These are phyloP conservation scores for Pleurotus djamor DNA, from an alignment of 768 basidiomycete genomes.

Conservation along the genomic window DNA sequence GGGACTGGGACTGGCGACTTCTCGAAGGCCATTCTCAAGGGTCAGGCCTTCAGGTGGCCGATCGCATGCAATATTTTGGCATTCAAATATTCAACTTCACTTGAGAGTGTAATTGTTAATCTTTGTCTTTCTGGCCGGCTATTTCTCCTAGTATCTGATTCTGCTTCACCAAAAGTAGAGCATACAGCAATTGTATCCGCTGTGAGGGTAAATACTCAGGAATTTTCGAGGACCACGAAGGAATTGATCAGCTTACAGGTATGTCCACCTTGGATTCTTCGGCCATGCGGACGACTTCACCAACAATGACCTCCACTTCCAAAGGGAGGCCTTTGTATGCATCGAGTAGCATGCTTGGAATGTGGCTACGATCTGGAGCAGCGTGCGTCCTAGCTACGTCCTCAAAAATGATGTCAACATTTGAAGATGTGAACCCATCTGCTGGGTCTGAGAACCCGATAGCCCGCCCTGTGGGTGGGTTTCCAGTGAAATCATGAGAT, in stretches of 20 bases:
- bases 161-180: slow-evolving; percentile 54
- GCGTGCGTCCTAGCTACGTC: slow-evolving; percentile 35
- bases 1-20: no score
- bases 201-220: no score
- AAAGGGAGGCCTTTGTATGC: slow-evolving; percentile 50
- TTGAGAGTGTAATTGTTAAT: no score
- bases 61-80: no score
- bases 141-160: slow-evolving; percentile 52
- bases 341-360: slow-evolving; percentile 66
- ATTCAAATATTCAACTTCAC: no score
- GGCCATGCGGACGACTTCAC: slow-evolving; percentile 57
- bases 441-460: slow-evolving; percentile 45
- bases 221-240: neutral
- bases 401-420: slow-evolving; percentile 36
- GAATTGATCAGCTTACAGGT: slow-evolving; percentile 38
- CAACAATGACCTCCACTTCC: slow-evolving; percentile 67
- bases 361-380: slow-evolving; percentile 40
- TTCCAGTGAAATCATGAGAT: no score
- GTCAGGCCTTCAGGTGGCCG: no score
- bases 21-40: no score
- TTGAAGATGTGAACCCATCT: slow-evolving; percentile 44
- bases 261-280: slow-evolving; percentile 38
- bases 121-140: no score
- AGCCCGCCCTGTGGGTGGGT: slow-evolving; percentile 38
- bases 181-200: slow-evolving; percentile 61